These are phyloP conservation scores for Herpetomonas muscarum DNA, from an alignment of 208 protist genomes.

Conservation along the genomic window DNA sequence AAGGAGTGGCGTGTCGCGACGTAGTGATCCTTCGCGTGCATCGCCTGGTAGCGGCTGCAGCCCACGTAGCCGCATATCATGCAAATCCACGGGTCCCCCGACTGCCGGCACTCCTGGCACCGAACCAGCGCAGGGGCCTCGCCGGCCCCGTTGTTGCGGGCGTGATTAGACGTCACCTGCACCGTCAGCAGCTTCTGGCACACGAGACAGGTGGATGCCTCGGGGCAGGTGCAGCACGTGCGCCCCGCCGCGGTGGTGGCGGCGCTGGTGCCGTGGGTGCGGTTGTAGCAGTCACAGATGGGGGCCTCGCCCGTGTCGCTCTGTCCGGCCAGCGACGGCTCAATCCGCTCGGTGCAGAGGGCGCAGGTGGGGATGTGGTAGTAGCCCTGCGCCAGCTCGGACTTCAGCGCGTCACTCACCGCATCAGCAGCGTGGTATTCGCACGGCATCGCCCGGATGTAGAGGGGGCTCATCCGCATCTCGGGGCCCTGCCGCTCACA, in stretches of 20 bases:
- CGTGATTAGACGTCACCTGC: conserved; percentile 6
- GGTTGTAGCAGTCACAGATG: conserved; percentile 31
- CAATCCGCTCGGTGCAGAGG: conserved; percentile 71
- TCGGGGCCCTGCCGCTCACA: conserved; percentile 23
- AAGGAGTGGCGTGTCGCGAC: conserved; percentile 61
- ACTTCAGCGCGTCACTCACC: background rate
- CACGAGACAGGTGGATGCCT: conserved; percentile 50
- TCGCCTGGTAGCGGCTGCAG: conserved; percentile 90
- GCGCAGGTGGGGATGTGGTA: conserved; percentile 81
- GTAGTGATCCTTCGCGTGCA: conserved; percentile 86
- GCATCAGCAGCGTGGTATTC: conserved; percentile 4
- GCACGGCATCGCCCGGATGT: conserved; percentile 31
- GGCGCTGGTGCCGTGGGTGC: background rate
- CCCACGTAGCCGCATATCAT: conserved; percentile 89
- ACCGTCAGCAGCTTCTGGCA: conserved; percentile 42
- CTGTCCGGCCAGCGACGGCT: conserved; percentile 57
- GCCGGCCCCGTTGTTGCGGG: conserved; percentile 6
- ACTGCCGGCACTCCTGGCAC: conserved; percentile 64
- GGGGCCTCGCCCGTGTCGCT: conserved; percentile 21
- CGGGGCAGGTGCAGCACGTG: conserved; percentile 41
- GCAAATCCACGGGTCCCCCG: conserved; percentile 87
- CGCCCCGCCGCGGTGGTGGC: conserved; percentile 10
- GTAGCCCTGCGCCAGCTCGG: conserved; percentile 21
- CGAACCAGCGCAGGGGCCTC: conserved; percentile 17
- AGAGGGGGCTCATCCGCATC: conserved; percentile 32